phyloP scores from a whole-genome alignment of 495 filamentous ascomycete genomes.

The Bathelium albidoporum region DNA sequence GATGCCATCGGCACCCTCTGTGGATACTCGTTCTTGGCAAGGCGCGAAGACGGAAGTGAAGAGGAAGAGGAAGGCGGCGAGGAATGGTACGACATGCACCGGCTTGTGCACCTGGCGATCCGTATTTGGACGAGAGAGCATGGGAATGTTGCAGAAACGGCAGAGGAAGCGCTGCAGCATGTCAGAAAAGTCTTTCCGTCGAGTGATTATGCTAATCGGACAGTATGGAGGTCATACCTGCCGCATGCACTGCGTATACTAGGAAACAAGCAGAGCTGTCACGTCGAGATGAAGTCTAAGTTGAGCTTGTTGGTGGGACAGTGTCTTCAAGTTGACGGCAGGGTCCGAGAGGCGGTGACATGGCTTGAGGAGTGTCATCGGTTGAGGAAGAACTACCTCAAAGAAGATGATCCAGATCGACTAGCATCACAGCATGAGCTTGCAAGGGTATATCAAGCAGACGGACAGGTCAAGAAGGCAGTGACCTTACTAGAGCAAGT shows the following conservation, averaged over 20 bases:
- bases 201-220: neutral
- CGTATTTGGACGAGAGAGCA: constrained; percentile 22
- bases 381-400: neutral
- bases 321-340: constrained; percentile 13
- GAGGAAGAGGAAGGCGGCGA: too few species aligned
- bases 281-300: constrained; percentile 4
- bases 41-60: constrained; percentile 7
- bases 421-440: constrained; percentile 22
- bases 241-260: constrained; percentile 26
- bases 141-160: neutral
- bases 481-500: too few species aligned
- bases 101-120: constrained; percentile 24
- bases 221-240: constrained; percentile 8
- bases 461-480: constrained; percentile 12
- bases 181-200: neutral
- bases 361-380: neutral
- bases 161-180: neutral
- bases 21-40: constrained; percentile 17
- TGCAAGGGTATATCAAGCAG: constrained; percentile 10
- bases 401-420: constrained; percentile 11
- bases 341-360: constrained; percentile 12
- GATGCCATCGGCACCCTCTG: constrained; percentile 20
- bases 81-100: constrained; percentile 14
- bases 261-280: neutral
- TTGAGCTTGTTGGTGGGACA: constrained; percentile 13